Evolutionary conservation across 2,329 filamentous ascomycete species (phyloP).

Genomic region (Pseudogymnoascus sp.): DNA sequence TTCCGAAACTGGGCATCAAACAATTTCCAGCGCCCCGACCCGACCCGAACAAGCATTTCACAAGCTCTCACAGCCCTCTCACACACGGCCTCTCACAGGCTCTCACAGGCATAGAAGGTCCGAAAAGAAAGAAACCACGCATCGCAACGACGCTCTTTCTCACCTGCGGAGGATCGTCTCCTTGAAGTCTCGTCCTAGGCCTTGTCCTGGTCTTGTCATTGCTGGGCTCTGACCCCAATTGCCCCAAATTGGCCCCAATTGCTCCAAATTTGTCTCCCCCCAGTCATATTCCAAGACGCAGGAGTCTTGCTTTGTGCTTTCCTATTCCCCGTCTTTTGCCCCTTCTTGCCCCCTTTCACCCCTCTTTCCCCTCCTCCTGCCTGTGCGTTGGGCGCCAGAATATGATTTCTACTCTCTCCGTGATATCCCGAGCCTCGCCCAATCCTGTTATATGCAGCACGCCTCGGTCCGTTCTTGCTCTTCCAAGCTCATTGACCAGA

Average conservation of each 20-base stretch:
- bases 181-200: background rate
- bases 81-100: background rate
- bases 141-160: background rate
- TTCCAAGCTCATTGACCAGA: constrained; percentile 8
- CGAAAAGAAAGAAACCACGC: background rate
- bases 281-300: background rate
- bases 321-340: background rate
- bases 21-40: constrained; percentile 1
- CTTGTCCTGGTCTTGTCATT: background rate
- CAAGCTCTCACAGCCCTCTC: background rate
- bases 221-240: background rate
- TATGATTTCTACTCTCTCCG: background rate
- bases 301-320: too few relatives aligned
- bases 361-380: background rate
- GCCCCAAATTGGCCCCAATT: background rate
- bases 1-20: background rate
- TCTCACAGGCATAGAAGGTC: background rate
- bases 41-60: constrained; percentile 2
- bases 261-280: background rate
- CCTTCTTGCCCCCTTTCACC: background rate
- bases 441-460: constrained; percentile 2
- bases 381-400: background rate
- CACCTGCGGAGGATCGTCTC: background rate
- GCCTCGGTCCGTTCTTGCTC: background rate
- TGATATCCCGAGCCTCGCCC: constrained; percentile 6